Evolutionary conservation across 2,329 filamentous ascomycete species (phyloP), one percentile per base, ranked within the genome.

Genomic region (Fusarium tanahbumbuense): DNA sequence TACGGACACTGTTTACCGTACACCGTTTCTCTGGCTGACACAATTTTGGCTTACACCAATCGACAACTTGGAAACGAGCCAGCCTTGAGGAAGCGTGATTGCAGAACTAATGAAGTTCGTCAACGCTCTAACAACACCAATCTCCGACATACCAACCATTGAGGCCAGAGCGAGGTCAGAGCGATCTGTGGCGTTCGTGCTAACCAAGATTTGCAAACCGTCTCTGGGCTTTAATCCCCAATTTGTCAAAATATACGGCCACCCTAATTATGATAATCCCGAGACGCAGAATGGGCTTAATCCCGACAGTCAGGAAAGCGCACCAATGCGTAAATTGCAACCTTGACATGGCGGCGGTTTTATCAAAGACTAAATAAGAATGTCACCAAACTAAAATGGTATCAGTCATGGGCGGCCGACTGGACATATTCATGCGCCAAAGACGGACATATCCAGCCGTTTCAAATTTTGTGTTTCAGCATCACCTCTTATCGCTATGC

Each of bases 401-500:
- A 57, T 56, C 41, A 47, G 42, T 46, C 48, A 23, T 49, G 60
- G 46, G 30, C 40, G 46, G 34, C 45, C 23, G 52, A 37, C 52
- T 46, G 25, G 52, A 52, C 52, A 64, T 53, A 53, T 49, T 57
- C 56, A 64, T 70, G 68, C 56, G 56, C 61, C 56, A 63, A 52
- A 57, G 53, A 52, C 50, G 67, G 56, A 57, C 57, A 52, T 52
- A 57, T 63, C 59, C 62, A 74, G 50, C 56, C 64, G 73, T 75
- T 75, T 75, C 73, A 68, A 75, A 70, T 62, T 30, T 41, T 46
- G 60, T 64, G 73, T 75, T 75, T 75, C 73, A 75, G 71, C 60
- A 53, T 57, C 20, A 65, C 61, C 48, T 60, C 60, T 64, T 57
- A 32, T 44, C 32, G 18, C 49, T 41, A 52, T 52, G 49, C 49